Evolutionary conservation across 2,329 filamentous ascomycete species (phyloP), one percentile per base, ranked within the genome.

Genomic region (Acrodontium crateriforme): DNA sequence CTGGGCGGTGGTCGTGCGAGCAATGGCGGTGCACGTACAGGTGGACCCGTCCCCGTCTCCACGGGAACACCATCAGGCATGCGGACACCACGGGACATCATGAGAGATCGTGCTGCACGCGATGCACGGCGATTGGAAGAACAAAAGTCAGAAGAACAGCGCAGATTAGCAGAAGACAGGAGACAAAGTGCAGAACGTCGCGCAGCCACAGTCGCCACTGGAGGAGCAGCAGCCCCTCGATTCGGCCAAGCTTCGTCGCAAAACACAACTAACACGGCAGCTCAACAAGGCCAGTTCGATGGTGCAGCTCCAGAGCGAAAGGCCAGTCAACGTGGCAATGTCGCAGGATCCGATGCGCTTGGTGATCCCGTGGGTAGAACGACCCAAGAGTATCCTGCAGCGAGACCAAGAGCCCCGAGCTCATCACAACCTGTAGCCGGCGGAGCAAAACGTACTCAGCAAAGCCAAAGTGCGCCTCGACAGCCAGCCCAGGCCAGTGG

Each of bases 71-170:
- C 62, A 55, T 34, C 54, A 34, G 74, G 78, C 15, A 79, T 94
- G 35, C 72, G 78, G 41, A 85, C 84, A 18, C 87, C 87, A 10
- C 74, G 79, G 39, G 79, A 87, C 59, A 87, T 95, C 46, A 92
- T 94, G 85, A 74, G 81, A 54, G 76, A 85, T 51, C 75, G 85
- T 31, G 69, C 71, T 30, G 79, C 80, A 39, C 70, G 85, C 37
- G 82, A 91, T 53, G 71, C 77, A 15, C 40, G 76, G 32, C 69
- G 72, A 37, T 67, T 69, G 42, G 75, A 75, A 24, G 74, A 81
- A 48, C 67, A 60, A 49, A 55, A 46, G 60, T 30, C 27, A 5
- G 49, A 49, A 22, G 58, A 62, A 33, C 17, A 29, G 17, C 18
- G 29, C 42, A 58, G 61, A 34, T 55, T 63, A 32, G 63, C 66